These are phyloP conservation scores for Camelina sativa DNA, from an alignment of 345 rosid genomes.

Conservation along the genomic window DNA sequence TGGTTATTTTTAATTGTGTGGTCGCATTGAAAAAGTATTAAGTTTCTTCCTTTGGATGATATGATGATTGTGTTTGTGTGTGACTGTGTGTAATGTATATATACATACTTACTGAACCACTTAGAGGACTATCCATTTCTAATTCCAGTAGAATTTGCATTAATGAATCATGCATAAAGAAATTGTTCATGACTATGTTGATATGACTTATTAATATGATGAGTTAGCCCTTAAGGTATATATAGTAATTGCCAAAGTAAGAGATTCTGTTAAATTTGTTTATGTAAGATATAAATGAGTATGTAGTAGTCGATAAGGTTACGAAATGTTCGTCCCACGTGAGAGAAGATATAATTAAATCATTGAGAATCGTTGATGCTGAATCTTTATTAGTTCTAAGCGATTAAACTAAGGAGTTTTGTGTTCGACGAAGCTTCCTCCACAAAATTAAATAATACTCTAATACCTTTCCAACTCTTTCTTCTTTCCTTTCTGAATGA, in stretches of 20 bases:
- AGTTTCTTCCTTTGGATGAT: neutral
- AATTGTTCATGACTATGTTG: neutral
- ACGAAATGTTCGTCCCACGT: conserved; percentile 36
- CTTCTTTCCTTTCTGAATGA: conserved; percentile 34
- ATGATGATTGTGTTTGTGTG: neutral
- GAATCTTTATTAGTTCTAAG: conserved; percentile 31
- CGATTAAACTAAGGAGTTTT: conserved; percentile 12
- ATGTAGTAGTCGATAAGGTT: conserved; percentile 8
- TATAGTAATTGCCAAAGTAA: neutral
- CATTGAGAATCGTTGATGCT: conserved; percentile 24
- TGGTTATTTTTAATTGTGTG: no score
- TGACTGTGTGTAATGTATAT: neutral
- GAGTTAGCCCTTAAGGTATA: neutral
- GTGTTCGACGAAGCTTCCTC: conserved; percentile 39
- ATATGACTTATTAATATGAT: no score
- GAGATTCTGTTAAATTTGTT: neutral
- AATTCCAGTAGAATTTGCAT: neutral
- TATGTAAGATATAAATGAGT: neutral
- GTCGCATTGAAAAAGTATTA: neutral
- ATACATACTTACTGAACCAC: neutral
- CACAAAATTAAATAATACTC: conserved; percentile 24
- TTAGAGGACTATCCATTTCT: neutral
- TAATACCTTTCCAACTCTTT: conserved; percentile 33
- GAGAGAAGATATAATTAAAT: conserved; percentile 26
- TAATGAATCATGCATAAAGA: conserved; percentile 8